These are phyloP conservation scores for Carex arenaria DNA, from an alignment of 202 grass and related monocot genomes.

Conservation along the genomic window DNA sequence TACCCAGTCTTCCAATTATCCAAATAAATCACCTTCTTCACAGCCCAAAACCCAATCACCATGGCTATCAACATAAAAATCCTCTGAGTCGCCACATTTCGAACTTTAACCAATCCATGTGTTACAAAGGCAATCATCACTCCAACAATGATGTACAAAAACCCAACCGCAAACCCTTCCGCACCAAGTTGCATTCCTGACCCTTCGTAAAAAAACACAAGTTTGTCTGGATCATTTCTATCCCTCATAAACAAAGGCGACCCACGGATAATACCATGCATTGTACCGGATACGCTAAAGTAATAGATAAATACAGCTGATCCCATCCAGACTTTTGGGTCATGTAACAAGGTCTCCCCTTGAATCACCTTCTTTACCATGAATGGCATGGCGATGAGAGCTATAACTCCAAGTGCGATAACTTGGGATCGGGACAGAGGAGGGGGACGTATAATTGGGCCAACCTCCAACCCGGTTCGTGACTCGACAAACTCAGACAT, in stretches of 20 bases:
- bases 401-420: constrained; percentile 39
- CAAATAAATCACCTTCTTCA: constrained; percentile 81
- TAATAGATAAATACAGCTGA: constrained; percentile 81
- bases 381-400: constrained; percentile 66
- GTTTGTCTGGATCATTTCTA: constrained; percentile 57
- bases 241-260: constrained; percentile 82
- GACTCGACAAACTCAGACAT: constrained; percentile 91
- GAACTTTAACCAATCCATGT: constrained; percentile 59
- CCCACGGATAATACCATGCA: constrained; percentile 89
- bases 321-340: constrained; percentile 66
- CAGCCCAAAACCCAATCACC: constrained; percentile 67
- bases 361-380: constrained; percentile 58
- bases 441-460: constrained; percentile 77
- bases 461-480: constrained; percentile 62
- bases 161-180: constrained; percentile 81
- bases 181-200: constrained; percentile 94
- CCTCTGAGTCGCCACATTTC: constrained; percentile 51
- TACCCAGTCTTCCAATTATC: constrained; percentile 99
- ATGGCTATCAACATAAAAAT: constrained; percentile 67
- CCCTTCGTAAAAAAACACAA: constrained; percentile 93
- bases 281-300: constrained; percentile 90
- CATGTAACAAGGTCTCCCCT: constrained; percentile 85
- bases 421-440: constrained; percentile 68
- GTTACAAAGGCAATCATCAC: constrained; percentile 66
- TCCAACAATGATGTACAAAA: constrained; percentile 79